phyloP scores from a whole-genome alignment of 768 basidiomycete genomes.

The Lactifluus subvellereus region DNA sequence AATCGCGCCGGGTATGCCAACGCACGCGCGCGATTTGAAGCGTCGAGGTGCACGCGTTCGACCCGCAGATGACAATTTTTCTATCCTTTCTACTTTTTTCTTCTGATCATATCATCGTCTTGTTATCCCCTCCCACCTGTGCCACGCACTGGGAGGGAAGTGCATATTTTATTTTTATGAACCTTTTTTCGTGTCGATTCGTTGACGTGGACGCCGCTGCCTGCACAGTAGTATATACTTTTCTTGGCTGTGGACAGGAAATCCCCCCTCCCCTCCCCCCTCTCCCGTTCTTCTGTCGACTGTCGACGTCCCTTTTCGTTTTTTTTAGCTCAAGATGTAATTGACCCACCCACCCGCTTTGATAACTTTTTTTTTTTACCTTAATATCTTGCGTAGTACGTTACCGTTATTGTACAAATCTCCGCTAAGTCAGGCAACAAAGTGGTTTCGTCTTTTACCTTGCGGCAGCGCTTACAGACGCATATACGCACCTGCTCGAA shows the following conservation, averaged over 20 bases:
- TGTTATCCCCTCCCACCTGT: neutral
- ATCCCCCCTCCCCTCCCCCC: neutral
- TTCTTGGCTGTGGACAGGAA: neutral
- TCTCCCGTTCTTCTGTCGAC: neutral
- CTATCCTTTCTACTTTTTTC: neutral
- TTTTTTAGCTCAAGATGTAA: conserved; percentile 3
- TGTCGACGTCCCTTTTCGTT: neutral
- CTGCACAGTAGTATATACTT: neutral
- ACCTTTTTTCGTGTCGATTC: neutral
- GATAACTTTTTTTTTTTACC: neutral
- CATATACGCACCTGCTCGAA: too few species aligned
- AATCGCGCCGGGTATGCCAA: conserved; percentile 58
- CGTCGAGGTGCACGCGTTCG: conserved; percentile 19
- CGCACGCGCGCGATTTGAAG: conserved; percentile 23
- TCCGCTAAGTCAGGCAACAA: neutral
- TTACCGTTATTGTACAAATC: conserved; percentile 11
- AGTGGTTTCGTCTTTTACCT: neutral
- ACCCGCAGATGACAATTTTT: conserved; percentile 10
- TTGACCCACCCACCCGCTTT: neutral
- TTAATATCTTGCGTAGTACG: conserved; percentile 15
- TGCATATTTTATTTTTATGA: neutral
- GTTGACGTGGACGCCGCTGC: neutral
- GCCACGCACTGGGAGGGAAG: neutral
- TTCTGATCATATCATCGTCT: neutral
- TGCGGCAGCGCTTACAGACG: neutral